Evolutionary conservation across 768 basidiomycete species (phyloP).

Genomic region (Hirschioporus abietinus): DNA sequence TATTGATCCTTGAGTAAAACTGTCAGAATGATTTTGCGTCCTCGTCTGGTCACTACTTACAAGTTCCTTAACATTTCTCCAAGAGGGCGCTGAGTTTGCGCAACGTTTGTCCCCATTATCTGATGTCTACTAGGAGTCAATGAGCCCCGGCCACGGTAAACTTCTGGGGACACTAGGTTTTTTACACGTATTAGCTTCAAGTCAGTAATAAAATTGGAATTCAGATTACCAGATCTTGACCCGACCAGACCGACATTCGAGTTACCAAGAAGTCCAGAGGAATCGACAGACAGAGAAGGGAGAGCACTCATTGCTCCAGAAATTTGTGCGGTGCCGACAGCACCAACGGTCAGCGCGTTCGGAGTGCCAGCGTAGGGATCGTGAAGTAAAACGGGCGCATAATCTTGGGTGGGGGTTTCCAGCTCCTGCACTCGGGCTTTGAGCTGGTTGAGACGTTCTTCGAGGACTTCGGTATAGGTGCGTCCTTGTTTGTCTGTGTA

Average conservation of each 20-base stretch:
- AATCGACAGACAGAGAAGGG: too few relatives aligned
- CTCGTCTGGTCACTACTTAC: constrained; percentile 33
- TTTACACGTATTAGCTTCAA: neutral
- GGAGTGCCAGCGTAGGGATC: constrained; percentile 46
- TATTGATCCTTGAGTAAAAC: constrained; percentile 15
- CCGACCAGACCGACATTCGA: neutral
- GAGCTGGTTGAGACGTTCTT: constrained; percentile 69
- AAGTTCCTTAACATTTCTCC: constrained; percentile 62
- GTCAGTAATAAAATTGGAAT: neutral
- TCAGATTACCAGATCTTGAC: neutral
- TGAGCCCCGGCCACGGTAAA: neutral
- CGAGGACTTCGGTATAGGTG: constrained; percentile 72
- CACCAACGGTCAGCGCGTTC: neutral
- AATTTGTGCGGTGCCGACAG: neutral
- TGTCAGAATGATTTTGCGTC: neutral
- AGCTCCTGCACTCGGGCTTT: constrained; percentile 70
- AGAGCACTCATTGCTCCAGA: neutral
- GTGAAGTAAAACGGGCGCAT: constrained; percentile 61
- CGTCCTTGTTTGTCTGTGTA: constrained; percentile 85
- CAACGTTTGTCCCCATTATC: neutral
- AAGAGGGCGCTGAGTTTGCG: constrained; percentile 17
- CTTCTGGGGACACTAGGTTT: neutral
- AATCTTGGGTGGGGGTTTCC: constrained; percentile 66
- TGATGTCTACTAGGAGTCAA: neutral
- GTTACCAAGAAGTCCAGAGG: neutral